phyloP scores from a whole-genome alignment of 2,329 filamentous ascomycete species.

The Pseudopithomyces maydicus region DNA sequence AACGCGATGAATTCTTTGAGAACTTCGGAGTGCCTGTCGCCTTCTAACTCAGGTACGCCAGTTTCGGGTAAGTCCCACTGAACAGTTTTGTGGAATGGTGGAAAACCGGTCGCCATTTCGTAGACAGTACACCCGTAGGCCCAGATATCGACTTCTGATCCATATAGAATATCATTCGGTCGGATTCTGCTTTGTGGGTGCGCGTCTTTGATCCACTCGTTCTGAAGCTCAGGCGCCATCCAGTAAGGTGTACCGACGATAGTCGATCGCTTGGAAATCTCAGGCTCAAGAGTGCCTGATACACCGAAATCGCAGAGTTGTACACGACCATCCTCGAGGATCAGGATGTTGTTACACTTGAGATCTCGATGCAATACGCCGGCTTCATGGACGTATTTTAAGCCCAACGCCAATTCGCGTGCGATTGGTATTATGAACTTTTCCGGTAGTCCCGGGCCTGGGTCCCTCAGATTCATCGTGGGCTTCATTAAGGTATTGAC shows the following conservation, averaged over 20 bases:
- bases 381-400: conserved; percentile 68
- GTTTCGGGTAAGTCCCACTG: conserved; percentile 48
- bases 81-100: conserved; percentile 64
- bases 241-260: conserved; percentile 84
- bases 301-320: conserved; percentile 88
- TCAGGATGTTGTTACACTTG: conserved; percentile 75
- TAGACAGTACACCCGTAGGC: conserved; percentile 81
- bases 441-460: conserved; percentile 56
- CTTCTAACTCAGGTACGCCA: conserved; percentile 69
- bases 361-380: conserved; percentile 70
- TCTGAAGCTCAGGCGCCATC: conserved; percentile 78
- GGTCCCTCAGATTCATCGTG: conserved; percentile 26
- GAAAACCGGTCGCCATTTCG: conserved; percentile 79
- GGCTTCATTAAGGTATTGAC: conserved; percentile 68
- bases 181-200: conserved; percentile 58
- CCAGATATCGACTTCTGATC: conserved; percentile 73
- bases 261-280: conserved; percentile 77
- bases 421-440: conserved; percentile 68
- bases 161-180: conserved; percentile 59
- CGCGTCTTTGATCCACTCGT: conserved; percentile 57
- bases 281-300: conserved; percentile 75
- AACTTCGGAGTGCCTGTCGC: conserved; percentile 70
- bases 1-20: conserved; percentile 74
- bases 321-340: conserved; percentile 76
- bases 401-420: conserved; percentile 64